phyloP scores from a whole-genome alignment of 2,329 filamentous ascomycete genomes.

The Huntiella savannae region DNA sequence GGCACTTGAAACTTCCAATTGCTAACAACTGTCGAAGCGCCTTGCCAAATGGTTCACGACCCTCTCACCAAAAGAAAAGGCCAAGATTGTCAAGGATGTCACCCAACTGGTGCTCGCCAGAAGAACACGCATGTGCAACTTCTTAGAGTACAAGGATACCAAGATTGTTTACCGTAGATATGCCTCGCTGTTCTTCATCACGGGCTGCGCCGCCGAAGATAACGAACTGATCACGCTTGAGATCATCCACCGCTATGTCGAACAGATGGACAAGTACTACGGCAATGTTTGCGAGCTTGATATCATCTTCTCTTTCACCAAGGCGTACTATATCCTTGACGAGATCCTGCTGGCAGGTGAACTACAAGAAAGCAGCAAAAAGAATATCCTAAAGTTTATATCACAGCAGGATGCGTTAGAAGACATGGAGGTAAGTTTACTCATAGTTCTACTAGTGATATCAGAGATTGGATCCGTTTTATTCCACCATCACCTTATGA shows the following conservation, averaged over 20 bases:
- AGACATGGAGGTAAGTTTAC: slow-evolving; percentile 85
- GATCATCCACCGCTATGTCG: slow-evolving; percentile 96
- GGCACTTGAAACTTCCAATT: background rate
- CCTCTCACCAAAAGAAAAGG: slow-evolving; percentile 91
- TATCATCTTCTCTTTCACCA: slow-evolving; percentile 99
- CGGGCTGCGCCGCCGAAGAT: slow-evolving; percentile 88
- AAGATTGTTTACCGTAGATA: slow-evolving; percentile 98
- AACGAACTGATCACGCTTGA: slow-evolving; percentile 97
- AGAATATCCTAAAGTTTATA: slow-evolving; percentile 92
- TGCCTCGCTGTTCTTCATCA: slow-evolving; percentile 97
- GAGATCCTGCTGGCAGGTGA: slow-evolving; percentile 89
- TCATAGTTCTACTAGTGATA: background rate
- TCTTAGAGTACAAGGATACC: slow-evolving; percentile 97
- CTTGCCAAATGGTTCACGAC: slow-evolving; percentile 99
- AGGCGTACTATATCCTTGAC: slow-evolving; percentile 97
- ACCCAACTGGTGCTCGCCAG: slow-evolving; percentile 90
- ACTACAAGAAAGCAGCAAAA: slow-evolving; percentile 97
- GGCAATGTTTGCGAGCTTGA: slow-evolving; percentile 98
- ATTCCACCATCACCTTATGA: background rate
- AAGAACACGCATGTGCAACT: slow-evolving; percentile 98
- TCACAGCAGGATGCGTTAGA: slow-evolving; percentile 93
- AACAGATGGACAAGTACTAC: slow-evolving; percentile 99
- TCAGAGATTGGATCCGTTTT: background rate
- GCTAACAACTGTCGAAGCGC: slow-evolving; percentile 36
- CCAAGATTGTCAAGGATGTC: slow-evolving; percentile 99